Conservation (phyloP, 2,329 filamentous ascomycete species). For the Verticillium zaregamsianum region DNA sequence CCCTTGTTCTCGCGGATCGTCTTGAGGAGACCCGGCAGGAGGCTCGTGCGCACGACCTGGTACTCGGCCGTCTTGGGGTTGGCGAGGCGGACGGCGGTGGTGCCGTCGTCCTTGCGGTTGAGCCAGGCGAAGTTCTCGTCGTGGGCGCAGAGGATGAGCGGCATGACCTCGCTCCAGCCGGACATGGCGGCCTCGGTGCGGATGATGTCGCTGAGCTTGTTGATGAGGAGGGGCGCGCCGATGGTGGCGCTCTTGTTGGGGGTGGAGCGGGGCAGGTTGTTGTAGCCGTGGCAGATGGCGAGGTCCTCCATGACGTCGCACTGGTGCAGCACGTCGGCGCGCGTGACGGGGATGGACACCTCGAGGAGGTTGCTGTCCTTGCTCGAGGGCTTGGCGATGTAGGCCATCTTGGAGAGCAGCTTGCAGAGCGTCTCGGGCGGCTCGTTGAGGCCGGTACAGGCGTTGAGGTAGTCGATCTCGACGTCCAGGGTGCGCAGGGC, state of each 20-base stretch:
- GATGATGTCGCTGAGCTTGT: slow-evolving; percentile 92
- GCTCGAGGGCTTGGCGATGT: slow-evolving; percentile 70
- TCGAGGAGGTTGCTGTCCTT: slow-evolving; percentile 69
- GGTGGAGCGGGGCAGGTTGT: slow-evolving; percentile 83
- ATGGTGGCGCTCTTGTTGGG: slow-evolving; percentile 83
- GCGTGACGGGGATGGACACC: slow-evolving; percentile 79
- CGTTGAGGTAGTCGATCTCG: slow-evolving; percentile 90
- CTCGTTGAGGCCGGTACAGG: slow-evolving; percentile 79
- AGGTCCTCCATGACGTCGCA: slow-evolving; percentile 99
- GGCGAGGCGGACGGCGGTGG: slow-evolving; percentile 75
- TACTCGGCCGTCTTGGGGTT: slow-evolving; percentile 94
- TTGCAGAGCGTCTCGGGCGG: slow-evolving; percentile 71
- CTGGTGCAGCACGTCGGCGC: slow-evolving; percentile 92
- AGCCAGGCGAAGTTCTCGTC: slow-evolving; percentile 98
- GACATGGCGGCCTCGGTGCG: slow-evolving; percentile 86
- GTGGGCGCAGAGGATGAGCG: slow-evolving; percentile 92
- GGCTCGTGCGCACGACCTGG: slow-evolving; percentile 83
- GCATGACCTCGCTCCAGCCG: slow-evolving; percentile 95
- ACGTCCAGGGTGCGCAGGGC: slow-evolving; percentile 73
- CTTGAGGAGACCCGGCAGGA: slow-evolving; percentile 86
- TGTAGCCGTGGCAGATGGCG: slow-evolving; percentile 96
- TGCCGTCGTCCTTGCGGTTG: slow-evolving; percentile 83
- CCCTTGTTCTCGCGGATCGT: slow-evolving; percentile 92
- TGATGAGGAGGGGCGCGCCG: slow-evolving; percentile 81
- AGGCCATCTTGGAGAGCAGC: slow-evolving; percentile 84